phyloP scores from a whole-genome alignment of 306 rosid species.

The Coriaria nepalensis region DNA sequence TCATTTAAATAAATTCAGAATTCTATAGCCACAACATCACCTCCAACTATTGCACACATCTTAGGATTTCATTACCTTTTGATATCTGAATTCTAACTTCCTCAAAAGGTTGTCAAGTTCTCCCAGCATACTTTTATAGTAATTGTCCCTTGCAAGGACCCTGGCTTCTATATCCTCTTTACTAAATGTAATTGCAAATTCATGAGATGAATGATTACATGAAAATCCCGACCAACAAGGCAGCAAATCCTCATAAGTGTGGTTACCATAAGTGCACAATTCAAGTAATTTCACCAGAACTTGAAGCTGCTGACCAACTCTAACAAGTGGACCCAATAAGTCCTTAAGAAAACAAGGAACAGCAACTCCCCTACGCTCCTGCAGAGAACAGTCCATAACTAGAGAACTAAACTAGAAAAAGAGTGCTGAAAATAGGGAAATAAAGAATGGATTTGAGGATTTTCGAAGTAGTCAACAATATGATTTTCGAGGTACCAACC shows the following conservation, averaged over 20 bases:
- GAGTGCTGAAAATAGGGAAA: conserved; percentile 7
- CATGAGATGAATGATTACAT: conserved; percentile 27
- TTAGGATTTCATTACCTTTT: conserved; percentile 59
- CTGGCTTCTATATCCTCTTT: conserved; percentile 42
- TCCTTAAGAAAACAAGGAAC: conserved; percentile 72
- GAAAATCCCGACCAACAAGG: conserved; percentile 82
- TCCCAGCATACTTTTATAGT: conserved; percentile 60
- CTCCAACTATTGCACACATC: no score
- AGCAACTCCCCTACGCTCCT: conserved; percentile 71
- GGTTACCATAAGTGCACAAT: conserved; percentile 46
- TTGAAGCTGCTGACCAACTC: conserved; percentile 98
- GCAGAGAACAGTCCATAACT: conserved; percentile 25
- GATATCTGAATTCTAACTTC: conserved; percentile 47
- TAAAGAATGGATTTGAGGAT: conserved; percentile 12
- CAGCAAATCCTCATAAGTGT: conserved; percentile 56
- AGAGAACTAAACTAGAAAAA: conserved; percentile 27
- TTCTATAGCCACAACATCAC: no score
- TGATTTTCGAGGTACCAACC: conserved; percentile 28
- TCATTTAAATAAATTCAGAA: no score
- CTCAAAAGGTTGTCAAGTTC: conserved; percentile 40
- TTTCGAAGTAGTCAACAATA: no score
- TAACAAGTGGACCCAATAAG: conserved; percentile 55
- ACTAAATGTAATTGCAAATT: conserved; percentile 48
- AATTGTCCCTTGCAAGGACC: conserved; percentile 50
- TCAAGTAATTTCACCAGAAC: conserved; percentile 78